Base-by-base conservation (phyloP, 1,284 basidiomycete species). In the Lignosus rhinocerotis region DNA sequence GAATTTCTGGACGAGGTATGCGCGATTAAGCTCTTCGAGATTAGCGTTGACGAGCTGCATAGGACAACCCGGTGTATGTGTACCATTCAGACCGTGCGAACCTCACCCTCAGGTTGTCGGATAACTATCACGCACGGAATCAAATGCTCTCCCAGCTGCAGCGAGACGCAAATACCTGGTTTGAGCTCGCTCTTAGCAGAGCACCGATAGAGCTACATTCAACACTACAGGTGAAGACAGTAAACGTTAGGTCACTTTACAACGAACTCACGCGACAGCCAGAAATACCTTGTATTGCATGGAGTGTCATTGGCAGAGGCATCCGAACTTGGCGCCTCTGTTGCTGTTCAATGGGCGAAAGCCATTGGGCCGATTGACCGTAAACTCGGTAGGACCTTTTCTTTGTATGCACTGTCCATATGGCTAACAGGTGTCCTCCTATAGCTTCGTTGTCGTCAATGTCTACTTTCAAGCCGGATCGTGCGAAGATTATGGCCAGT, bases 121-220 rank as follows among this genome's bases (percentile, higher is more conserved):
- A 98, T 71, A 90, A 90, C 72, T 98, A 96, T 70, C 78, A 81
- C 60, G 85, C 90, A 38, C 86, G 97, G 51, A 93, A 94, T 65
- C 88, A 95, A 49, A 93, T 98, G 66, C 80, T 96, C 2, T 79
- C 80, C 19, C 84, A 89, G 60, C 73, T 98, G 49, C 85, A 93
- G 63, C 78, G 81, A 12, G 87, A 92, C 64, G 86, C 93, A 7
- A 85, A 85, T 59, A 80, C 73, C 32, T 98, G 96, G 93, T 88
- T 99, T 55, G 87, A 90, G 55, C 76, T 94, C 38, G 93, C 93
- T 3, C 79, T 98, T 51, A 86, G 86, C 10, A 84, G 94, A 19
- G 94, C 96, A 8, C 97, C 96, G 0, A 84, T 96, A 67, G 96
- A 98, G 74, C 77, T 98, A 55, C 93, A 96, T 67, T 91, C 94